Evolutionary conservation across 495 filamentous ascomycete species (phyloP), one percentile per base, ranked within the genome.

Genomic region (Parachaetomium inaequale): DNA sequence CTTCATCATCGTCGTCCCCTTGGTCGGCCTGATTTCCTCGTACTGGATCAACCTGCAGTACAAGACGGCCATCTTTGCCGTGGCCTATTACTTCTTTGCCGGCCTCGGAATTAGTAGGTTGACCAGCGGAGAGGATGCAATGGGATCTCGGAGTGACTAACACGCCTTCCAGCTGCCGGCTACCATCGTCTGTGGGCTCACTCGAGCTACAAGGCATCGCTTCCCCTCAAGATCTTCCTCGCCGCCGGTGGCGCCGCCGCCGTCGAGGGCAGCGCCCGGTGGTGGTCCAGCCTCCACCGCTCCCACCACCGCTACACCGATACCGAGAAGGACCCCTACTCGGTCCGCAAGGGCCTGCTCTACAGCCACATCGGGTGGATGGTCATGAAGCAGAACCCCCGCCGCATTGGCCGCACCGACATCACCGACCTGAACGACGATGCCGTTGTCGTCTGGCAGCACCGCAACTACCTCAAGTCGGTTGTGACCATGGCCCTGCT

Each of bases 221-320:
- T 90, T 7, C 93, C 92, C 36, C 84, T 99, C 50, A 89, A 90
- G 76, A 88, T 98, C 75, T 96, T 92, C 83, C 85, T 98, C 66
- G 95, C 95, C 61, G 87, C 87, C 60, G 87, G 90, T 68, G 95
- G 95, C 63, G 92, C 90, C 73, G 95, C 94, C 77, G 93, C 93
- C 56, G 95, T 98, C 56, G 90, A 99, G 71, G 95, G 95, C 61
- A 96, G 91, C 54, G 90, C 96, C 70, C 82, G 95, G 68, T 99
- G 95, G 95, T 99, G 95, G 95, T 87, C 91, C 63, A 87, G 91
- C 65, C 92, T 91, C 73, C 95, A 98, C 82, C 89, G 95, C 62
- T 91, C 95, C 68, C 95, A 99, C 78, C 95, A 99, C 82, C 88
- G 95, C 67, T 98, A 96, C 74, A 98, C 95, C 82, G 95, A 98